Evolutionary conservation across 805 yeast genomes (phyloP).

Genomic region (Hanseniaspora clermontiae): DNA sequence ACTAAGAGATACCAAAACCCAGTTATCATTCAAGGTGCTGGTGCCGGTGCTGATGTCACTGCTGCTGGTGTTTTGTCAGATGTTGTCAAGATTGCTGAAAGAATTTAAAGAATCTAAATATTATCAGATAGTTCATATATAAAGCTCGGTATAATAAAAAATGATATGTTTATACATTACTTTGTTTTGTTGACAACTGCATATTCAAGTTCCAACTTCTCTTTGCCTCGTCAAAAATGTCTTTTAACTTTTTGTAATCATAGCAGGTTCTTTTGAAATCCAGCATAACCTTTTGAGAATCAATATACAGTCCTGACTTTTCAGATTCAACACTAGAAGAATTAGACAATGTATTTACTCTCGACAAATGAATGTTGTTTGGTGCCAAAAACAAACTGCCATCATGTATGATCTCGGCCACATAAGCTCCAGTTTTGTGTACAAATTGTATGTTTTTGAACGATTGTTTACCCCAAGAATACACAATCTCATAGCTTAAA

Average conservation of each 20-base stretch:
- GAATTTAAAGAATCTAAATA: conserved; percentile 31
- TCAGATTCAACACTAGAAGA: conserved; percentile 25
- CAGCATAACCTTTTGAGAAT: conserved; percentile 63
- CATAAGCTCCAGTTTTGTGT: conserved; percentile 77
- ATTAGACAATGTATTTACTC: conserved; percentile 41
- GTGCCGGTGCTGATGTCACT: conserved; percentile 68
- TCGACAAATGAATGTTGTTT: conserved; percentile 67
- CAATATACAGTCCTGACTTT: conserved; percentile 31
- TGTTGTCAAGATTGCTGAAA: conserved; percentile 79
- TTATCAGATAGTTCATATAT: background rate
- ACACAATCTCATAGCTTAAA: conserved; percentile 46
- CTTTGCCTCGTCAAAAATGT: conserved; percentile 49
- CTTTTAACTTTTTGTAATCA: conserved; percentile 35
- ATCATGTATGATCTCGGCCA: conserved; percentile 71
- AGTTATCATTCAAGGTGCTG: conserved; percentile 94
- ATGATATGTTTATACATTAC: background rate
- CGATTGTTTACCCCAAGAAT: conserved; percentile 84
- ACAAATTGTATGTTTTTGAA: conserved; percentile 80
- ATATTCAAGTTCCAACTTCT: conserved; percentile 17
- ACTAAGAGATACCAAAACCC: conserved; percentile 90
- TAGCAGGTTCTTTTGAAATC: conserved; percentile 53
- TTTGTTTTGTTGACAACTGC: background rate
- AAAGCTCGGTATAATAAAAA: background rate
- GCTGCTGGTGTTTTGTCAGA: conserved; percentile 92
- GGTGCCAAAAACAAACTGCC: conserved; percentile 77